Percentiles rank a stretch among this genome's conserved stretches.
Evolutionary conservation across 116 monocot genomes (phyloP).

Genomic region (Iris pallida): DNA sequence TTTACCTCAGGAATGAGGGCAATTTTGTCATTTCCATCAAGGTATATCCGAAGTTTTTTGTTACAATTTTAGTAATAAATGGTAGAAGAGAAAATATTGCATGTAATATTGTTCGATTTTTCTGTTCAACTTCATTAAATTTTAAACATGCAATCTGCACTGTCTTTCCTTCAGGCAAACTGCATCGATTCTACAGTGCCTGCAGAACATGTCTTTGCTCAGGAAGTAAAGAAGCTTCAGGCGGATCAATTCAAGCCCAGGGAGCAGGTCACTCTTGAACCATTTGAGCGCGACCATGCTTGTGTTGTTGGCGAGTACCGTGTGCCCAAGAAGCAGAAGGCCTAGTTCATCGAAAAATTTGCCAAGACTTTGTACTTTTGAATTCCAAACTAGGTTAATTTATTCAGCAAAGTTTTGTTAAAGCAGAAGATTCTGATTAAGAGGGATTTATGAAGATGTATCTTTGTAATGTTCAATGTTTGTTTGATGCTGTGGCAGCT

Average conservation of each 20-base stretch:
- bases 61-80: neutral
- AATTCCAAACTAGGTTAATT: no score
- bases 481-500: no score
- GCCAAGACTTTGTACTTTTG: no score
- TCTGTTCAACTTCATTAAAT: no score
- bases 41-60: conserved; percentile 29
- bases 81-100: no score
- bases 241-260: conserved; percentile 89
- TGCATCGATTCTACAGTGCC: conserved; percentile 94
- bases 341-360: no score
- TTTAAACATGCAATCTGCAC: neutral
- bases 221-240: conserved; percentile 85
- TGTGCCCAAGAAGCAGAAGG: conserved; percentile 80
- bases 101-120: no score
- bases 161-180: conserved; percentile 46
- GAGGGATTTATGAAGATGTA: no score
- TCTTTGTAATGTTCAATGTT: no score
- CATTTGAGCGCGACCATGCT: conserved; percentile 90
- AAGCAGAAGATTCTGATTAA: no score
- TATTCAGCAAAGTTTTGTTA: no score
- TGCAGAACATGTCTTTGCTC: conserved; percentile 81
- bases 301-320: conserved; percentile 93
- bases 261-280: conserved; percentile 87
- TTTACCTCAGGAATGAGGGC: conserved; percentile 83
- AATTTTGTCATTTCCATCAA: conserved; percentile 96